Evolutionary conservation across 495 filamentous ascomycete species (phyloP).

Genomic region (Lasiosphaeris hirsuta): DNA sequence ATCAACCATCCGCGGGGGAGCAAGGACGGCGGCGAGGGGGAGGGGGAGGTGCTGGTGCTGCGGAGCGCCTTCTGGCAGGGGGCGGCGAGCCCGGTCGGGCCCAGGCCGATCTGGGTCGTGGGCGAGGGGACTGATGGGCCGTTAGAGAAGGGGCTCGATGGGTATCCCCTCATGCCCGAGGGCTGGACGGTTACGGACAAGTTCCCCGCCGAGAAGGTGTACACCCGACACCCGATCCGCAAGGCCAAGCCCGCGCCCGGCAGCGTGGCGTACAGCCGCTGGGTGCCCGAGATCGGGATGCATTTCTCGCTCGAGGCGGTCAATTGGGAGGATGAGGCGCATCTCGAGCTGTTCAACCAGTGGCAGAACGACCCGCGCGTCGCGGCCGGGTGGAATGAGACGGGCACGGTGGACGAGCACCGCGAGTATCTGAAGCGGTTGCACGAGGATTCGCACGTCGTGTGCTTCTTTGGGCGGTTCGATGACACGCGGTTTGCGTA

Average conservation of each 20-base stretch:
- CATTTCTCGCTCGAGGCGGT: slow-evolving; percentile 60
- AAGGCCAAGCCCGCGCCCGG: slow-evolving; percentile 57
- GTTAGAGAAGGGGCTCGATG: slow-evolving; percentile 40
- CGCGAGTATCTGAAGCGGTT: slow-evolving; percentile 57
- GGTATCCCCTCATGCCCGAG: slow-evolving; percentile 52
- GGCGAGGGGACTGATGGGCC: slow-evolving; percentile 29
- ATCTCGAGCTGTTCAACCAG: slow-evolving; percentile 55
- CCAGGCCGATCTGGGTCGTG: slow-evolving; percentile 54
- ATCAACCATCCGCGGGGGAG: slow-evolving; percentile 51
- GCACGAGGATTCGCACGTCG: slow-evolving; percentile 57
- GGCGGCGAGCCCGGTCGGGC: slow-evolving; percentile 57
- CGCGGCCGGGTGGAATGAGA: slow-evolving; percentile 63
- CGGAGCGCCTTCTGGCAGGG: slow-evolving; percentile 63
- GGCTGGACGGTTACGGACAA: slow-evolving; percentile 50
- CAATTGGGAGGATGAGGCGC: slow-evolving; percentile 50
- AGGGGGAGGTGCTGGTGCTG: slow-evolving; percentile 36
- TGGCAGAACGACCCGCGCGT: slow-evolving; percentile 68
- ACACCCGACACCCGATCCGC: slow-evolving; percentile 51
- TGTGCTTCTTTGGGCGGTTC: slow-evolving; percentile 58
- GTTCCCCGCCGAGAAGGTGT: slow-evolving; percentile 32
- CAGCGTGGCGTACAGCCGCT: slow-evolving; percentile 59
- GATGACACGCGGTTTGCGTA: slow-evolving; percentile 58
- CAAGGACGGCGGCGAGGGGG: slow-evolving; percentile 13
- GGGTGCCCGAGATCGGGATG: slow-evolving; percentile 58
- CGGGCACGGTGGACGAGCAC: slow-evolving; percentile 60